These are phyloP conservation scores for Cylindrodendrum hubeiense DNA, from an alignment of 2,329 filamentous ascomycete genomes.

Conservation along the genomic window DNA sequence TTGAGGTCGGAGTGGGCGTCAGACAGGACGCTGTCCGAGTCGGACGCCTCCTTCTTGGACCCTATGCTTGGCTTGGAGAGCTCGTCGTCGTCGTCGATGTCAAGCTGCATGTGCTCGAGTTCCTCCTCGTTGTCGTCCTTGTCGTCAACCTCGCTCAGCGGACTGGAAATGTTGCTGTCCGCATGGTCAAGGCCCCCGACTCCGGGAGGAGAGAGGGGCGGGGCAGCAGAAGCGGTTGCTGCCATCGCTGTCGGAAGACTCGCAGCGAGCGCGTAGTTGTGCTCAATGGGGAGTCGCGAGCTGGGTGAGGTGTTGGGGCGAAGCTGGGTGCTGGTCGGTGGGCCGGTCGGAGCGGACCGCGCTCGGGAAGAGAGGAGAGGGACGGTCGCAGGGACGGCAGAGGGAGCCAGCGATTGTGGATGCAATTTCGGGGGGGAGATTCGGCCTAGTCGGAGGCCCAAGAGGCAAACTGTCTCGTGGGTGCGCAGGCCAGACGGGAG, in stretches of 20 bases:
- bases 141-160: conserved; percentile 92
- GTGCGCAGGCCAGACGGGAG: not conserved
- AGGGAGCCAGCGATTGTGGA: conserved; percentile 1
- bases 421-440: conserved; percentile 19
- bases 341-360: conserved; percentile 39
- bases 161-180: conserved; percentile 85
- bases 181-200: conserved; percentile 60
- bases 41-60: conserved; percentile 49
- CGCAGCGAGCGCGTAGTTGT: conserved; percentile 30
- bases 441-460: conserved; percentile 1
- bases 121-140: conserved; percentile 78
- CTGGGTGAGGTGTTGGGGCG: conserved; percentile 13
- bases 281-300: conserved; percentile 15
- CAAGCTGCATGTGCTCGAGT: conserved; percentile 68
- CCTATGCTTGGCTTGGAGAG: conserved; percentile 44
- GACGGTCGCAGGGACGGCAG: conserved; percentile 26
- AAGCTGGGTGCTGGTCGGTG: conserved; percentile 26
- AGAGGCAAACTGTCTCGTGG: conserved; percentile 3
- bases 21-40: conserved; percentile 68
- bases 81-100: conserved; percentile 51
- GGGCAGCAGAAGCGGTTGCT: conserved; percentile 63
- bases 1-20: conserved; percentile 60
- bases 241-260: conserved; percentile 58
- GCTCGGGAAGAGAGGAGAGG: conserved; percentile 25
- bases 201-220: conserved; percentile 59